Base-by-base conservation (phyloP, 371 early-diverging fungal species). In the Nematocida sp. region DNA sequence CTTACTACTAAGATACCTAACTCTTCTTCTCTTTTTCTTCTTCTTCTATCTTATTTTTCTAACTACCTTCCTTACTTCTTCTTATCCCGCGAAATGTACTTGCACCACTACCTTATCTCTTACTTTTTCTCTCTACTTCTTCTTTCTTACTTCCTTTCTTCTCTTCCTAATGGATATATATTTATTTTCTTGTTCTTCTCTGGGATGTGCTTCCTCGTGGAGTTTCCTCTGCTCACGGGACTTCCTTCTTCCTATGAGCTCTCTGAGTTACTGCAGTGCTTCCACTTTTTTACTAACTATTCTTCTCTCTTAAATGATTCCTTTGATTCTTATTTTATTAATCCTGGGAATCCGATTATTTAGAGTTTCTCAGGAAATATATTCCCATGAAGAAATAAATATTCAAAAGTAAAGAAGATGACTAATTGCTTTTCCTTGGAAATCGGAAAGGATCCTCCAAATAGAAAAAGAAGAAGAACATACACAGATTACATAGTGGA, bases 31-130 rank as follows among this genome's bases (percentile, higher is more conserved):
- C 42, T 39, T 40, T 4, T 68, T 23, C 56, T 55, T 42, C 40
- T 68, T 16, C 42, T 68, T 13, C 2, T 56, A 11, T 16, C 55
- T 1, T 68, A 55, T 50, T 4, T 50, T 4, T 68, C 33, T 9
- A 68, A 55, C 69, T 68, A 68, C 26, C 28, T 68, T 26, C 59
- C 69, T 4, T 68, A 68, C 48, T 57, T 68, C 33, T 40, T 68
- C 16, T 36, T 68, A 4, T 2, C 26, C 4, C 26, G 69, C 20
- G 69, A 68, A 5, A 68, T 40, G 16, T 68, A 68, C 26, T 9
- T 48, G 2, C 69, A 68, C 51, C 69, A 68, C 47, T 68, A 68
- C 26, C 65, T 68, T 47, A 59, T 57, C 2, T 45, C 69, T 2
- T 68, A 68, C 36, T 68, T 57, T 55, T n/a, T 50, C 4, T 59